Evolutionary conservation across 2,329 filamentous ascomycete genomes (phyloP).

Genomic region (Aspergillus calidoustus): DNA sequence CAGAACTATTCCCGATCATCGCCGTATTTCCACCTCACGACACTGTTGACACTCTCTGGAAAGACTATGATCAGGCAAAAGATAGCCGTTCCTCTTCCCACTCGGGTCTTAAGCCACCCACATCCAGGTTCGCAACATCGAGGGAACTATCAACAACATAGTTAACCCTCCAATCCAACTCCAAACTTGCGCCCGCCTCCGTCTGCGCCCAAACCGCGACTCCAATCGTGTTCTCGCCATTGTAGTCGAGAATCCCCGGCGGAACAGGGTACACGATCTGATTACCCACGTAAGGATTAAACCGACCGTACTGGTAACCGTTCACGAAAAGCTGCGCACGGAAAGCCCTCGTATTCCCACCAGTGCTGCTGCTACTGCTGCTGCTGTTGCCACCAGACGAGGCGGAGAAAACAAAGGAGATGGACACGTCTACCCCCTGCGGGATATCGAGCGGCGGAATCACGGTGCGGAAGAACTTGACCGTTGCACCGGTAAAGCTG

Average conservation of each 20-base stretch:
- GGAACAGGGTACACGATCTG: constrained; percentile 65
- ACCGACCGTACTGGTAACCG: constrained; percentile 67
- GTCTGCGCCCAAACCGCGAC: constrained; percentile 65
- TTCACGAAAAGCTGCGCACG: constrained; percentile 66
- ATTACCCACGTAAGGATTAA: constrained; percentile 64
- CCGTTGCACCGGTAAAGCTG: constrained; percentile 54
- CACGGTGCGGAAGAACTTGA: constrained; percentile 60
- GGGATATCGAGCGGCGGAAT: constrained; percentile 58
- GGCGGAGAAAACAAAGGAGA: constrained; percentile 60
- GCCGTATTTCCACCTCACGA: background rate
- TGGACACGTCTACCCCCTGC: constrained; percentile 57
- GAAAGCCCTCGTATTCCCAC: constrained; percentile 38
- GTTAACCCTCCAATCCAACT: constrained; percentile 57
- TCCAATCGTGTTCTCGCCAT: constrained; percentile 61
- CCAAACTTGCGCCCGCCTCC: constrained; percentile 55
- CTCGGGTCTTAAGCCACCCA: constrained; percentile 54
- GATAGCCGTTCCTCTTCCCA: constrained; percentile 50
- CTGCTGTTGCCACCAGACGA: constrained; percentile 36
- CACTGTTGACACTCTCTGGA: background rate
- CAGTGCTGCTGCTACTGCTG: background rate
- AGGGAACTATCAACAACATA: constrained; percentile 60
- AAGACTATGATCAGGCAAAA: constrained; percentile 35
- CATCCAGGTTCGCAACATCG: constrained; percentile 53
- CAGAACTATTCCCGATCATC: background rate
- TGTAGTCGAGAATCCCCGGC: constrained; percentile 62